phyloP scores from a whole-genome alignment of 306 rosid genomes.

The Sechiopsis laciniata region DNA sequence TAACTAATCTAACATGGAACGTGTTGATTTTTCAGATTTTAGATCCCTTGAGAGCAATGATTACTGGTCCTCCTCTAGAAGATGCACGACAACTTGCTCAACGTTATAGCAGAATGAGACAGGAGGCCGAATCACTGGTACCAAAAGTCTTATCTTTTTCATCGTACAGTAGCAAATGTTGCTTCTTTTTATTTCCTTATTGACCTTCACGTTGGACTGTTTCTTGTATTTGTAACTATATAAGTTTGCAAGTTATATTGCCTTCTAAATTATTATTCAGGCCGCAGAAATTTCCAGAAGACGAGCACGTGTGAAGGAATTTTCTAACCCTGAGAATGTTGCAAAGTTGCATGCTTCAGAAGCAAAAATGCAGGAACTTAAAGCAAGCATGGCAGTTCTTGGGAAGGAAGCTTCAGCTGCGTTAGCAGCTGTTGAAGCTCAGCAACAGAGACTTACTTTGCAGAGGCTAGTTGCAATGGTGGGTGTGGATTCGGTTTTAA shows the following conservation, averaged over 20 bases:
- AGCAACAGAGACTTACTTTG: constrained; percentile 90
- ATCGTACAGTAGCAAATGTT: neutral
- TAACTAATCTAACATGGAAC: neutral
- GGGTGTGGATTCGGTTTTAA: constrained; percentile 28
- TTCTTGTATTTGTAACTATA: constrained; percentile 8
- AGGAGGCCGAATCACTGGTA: constrained; percentile 85
- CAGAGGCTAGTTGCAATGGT: constrained; percentile 98
- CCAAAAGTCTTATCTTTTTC: constrained; percentile 6
- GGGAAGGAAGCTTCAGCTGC: constrained; percentile 97
- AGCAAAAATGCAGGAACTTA: constrained; percentile 74
- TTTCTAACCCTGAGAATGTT: constrained; percentile 64
- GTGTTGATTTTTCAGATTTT: constrained; percentile 48
- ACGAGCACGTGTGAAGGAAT: constrained; percentile 70
- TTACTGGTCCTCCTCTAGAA: constrained; percentile 76
- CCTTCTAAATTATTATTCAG: constrained; percentile 33
- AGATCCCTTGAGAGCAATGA: constrained; percentile 94
- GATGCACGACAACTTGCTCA: constrained; percentile 99
- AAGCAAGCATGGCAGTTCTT: constrained; percentile 87
- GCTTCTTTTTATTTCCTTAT: neutral
- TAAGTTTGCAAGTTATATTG: neutral
- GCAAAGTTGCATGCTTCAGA: constrained; percentile 87
- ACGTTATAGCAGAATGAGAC: constrained; percentile 93
- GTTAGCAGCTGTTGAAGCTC: constrained; percentile 88
- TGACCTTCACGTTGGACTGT: neutral
- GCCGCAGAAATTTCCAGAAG: constrained; percentile 67